Evolutionary conservation across 2,329 filamentous ascomycete genomes (phyloP).

Genomic region (Neofusicoccum ribis): DNA sequence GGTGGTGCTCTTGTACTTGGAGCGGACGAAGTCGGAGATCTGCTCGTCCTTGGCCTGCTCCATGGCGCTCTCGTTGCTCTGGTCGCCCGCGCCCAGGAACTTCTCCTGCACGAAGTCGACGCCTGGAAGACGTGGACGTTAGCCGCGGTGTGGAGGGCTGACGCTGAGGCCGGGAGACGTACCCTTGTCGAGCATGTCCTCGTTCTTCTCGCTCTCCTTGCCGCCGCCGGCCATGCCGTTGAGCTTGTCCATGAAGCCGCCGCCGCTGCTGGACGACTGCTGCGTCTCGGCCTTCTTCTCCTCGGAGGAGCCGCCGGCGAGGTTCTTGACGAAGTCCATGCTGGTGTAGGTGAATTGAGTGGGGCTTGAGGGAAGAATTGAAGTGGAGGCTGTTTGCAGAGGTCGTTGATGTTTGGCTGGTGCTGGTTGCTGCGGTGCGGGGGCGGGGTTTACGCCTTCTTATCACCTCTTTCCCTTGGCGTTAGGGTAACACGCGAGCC

Average conservation of each 20-base stretch:
- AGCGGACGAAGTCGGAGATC: constrained; percentile 71
- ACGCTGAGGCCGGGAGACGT: constrained; percentile 17
- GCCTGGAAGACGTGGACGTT: constrained; percentile 46
- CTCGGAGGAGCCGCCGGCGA: constrained; percentile 37
- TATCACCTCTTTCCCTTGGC: neutral
- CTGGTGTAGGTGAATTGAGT: no score
- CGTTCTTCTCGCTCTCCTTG: constrained; percentile 73
- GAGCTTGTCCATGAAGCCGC: constrained; percentile 68
- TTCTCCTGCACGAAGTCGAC: constrained; percentile 79
- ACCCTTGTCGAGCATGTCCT: constrained; percentile 84
- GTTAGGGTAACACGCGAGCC: neutral
- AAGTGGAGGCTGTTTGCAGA: neutral
- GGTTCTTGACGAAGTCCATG: constrained; percentile 53
- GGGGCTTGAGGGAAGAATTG: neutral
- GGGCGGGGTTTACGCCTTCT: neutral
- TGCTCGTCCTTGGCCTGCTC: constrained; percentile 85
- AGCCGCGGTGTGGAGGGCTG: no score
- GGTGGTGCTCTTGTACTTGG: constrained; percentile 67
- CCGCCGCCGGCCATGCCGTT: constrained; percentile 74
- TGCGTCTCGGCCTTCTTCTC: constrained; percentile 21
- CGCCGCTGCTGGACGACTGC: constrained; percentile 48
- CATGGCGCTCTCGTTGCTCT: constrained; percentile 65
- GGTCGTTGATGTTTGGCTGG: neutral
- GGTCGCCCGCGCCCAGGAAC: constrained; percentile 67
- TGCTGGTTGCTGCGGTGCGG: neutral